Evolutionary conservation across 164 flowering plant genomes (phyloP), one percentile per base, ranked within the genome.

Genomic region (Tinospora cordifolia): DNA sequence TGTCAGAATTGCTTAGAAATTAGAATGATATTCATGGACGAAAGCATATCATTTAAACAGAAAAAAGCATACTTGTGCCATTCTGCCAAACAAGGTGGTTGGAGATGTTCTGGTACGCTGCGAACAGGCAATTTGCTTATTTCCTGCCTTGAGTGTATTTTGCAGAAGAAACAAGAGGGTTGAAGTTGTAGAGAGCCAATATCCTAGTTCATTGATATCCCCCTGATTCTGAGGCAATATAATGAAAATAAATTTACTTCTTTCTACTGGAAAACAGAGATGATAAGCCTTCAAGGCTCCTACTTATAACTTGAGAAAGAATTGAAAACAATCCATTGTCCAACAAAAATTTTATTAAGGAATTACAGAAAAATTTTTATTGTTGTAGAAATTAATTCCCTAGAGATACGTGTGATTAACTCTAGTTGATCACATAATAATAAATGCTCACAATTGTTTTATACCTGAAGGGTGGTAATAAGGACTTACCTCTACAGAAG

Each of bases 141-240:
- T 80, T 84, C 84, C 81, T 71, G 89, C 88, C 76, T 89, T 91
- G 54, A 91, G 81, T 51, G 88, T 85, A 72, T 77, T 77, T 83
- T 91, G 97, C 27, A 89, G 76, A 70, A 89, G 88, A 73, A 81
- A 83, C 74, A 91, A 62, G 65, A 91, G 88, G 46, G 94, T 83
- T n/a, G 88, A 85, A 72, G 92, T 83, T 69, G 87, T 87, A 69
- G 97, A 86, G 25, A 91, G 81, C 97, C 94, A 91, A 71, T 89
- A 89, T 5, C 90, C 81, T 41, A 88, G 84, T 67, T 86, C 84
- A 38, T 69, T 44, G 68, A 77, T 70, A 68, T 71, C 83, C 26
- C 86, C 83, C 79, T 86, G 85, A 78, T 73, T 75, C 92, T 84
- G 71, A 74, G 68, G 65, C 63, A 73, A 21, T 38, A 57, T 62